phyloP scores from a whole-genome alignment of 441 rosid genomes.

The Pelargonium australe region DNA sequence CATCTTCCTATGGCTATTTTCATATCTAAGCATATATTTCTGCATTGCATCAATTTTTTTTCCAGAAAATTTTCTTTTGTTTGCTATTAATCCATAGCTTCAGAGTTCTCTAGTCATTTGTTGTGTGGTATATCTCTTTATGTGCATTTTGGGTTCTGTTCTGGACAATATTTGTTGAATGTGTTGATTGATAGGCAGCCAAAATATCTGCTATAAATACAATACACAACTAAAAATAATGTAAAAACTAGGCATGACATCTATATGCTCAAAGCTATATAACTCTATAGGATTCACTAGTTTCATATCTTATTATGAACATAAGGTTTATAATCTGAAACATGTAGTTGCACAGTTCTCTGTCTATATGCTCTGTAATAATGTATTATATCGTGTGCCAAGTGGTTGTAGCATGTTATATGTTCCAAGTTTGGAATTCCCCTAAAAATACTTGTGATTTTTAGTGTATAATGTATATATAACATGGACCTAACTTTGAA shows the following conservation, averaged over 20 bases:
- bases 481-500: neutral
- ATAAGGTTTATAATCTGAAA: neutral
- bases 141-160: too few relatives aligned
- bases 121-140: neutral
- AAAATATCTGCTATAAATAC: too few relatives aligned
- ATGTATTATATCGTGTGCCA: neutral
- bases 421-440: neutral
- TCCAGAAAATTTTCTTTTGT: too few relatives aligned
- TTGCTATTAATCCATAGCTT: too few relatives aligned
- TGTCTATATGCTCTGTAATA: neutral
- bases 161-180: too few relatives aligned
- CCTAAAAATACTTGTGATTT: neutral
- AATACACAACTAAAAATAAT: neutral
- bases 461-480: neutral
- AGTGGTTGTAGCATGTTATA: neutral
- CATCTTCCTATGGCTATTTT: constrained; percentile 14
- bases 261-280: neutral
- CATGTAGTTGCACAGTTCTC: constrained; percentile 5
- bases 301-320: neutral
- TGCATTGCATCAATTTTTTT: too few relatives aligned
- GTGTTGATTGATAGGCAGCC: too few relatives aligned
- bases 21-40: constrained; percentile 10
- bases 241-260: neutral
- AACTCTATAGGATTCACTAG: neutral
- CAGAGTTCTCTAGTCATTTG: neutral